Percentiles rank a stretch among this genome's conserved stretches.
Evolutionary conservation across 768 basidiomycete genomes (phyloP).

Genomic region (Mycena indigotica): DNA sequence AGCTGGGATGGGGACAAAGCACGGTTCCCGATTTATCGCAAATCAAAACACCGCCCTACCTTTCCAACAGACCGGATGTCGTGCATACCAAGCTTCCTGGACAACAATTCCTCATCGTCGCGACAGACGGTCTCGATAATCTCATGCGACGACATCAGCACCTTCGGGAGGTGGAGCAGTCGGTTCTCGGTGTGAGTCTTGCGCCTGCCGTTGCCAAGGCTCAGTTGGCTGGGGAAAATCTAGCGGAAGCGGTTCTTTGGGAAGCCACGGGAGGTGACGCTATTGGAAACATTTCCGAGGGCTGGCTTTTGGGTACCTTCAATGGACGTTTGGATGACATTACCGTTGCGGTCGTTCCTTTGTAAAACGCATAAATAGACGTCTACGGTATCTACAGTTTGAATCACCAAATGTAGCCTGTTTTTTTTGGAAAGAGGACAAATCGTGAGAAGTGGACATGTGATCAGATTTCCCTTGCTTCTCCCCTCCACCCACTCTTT

Average conservation of each 20-base stretch:
- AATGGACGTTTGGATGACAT: background rate
- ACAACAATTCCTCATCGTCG: background rate
- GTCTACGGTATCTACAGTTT: too few relatives aligned
- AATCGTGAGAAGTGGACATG: too few relatives aligned
- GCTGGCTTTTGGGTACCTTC: background rate
- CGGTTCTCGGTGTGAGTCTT: too few relatives aligned
- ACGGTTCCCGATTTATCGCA: slow-evolving; percentile 10
- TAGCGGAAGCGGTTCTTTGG: background rate
- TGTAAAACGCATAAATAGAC: too few relatives aligned
- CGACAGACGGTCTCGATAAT: background rate
- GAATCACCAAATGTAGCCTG: too few relatives aligned
- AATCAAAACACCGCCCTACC: slow-evolving; percentile 17
- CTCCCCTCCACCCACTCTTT: too few relatives aligned
- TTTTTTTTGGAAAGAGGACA: too few relatives aligned
- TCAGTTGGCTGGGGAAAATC: background rate
- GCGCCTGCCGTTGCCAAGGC: background rate
- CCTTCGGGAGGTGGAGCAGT: too few relatives aligned
- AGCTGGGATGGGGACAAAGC: slow-evolving; percentile 12
- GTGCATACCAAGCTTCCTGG: slow-evolving; percentile 1
- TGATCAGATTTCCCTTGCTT: too few relatives aligned
- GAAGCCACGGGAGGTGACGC: background rate
- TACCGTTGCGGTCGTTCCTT: background rate
- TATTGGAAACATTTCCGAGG: background rate
- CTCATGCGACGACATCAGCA: too few relatives aligned
- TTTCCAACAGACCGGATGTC: slow-evolving; percentile 21